A percentile compares a stretch with the other conserved stretches of the same genome.
phyloP scores from a whole-genome alignment of 2,329 filamentous ascomycete species.

The Plectosphaerella cucumerina region DNA sequence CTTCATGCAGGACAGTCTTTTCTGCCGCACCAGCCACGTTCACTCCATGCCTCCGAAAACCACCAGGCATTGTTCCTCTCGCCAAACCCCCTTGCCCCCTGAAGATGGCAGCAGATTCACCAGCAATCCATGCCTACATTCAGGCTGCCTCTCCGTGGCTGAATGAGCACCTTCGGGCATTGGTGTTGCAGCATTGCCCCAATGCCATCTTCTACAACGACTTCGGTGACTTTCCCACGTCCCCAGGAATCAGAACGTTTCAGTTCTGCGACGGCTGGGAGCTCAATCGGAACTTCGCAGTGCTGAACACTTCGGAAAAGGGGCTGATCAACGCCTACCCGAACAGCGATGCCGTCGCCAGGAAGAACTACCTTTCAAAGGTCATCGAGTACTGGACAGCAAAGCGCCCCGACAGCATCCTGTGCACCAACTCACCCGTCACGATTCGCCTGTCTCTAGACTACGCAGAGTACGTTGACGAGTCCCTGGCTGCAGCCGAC shows the following conservation, averaged over 20 bases:
- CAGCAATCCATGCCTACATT: conserved; percentile 20
- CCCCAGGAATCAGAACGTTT: conserved; percentile 16
- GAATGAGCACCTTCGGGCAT: conserved; percentile 23
- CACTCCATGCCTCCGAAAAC: too few relatives aligned
- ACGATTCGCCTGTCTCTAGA: conserved; percentile 30
- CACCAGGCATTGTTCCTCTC: too few relatives aligned
- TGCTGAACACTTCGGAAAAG: conserved; percentile 20
- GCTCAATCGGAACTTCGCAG: conserved; percentile 26
- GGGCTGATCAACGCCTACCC: conserved; percentile 33
- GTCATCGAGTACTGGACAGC: conserved; percentile 31
- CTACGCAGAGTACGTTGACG: conserved; percentile 33
- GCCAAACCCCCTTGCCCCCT: conserved; percentile 20
- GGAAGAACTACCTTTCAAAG: conserved; percentile 29
- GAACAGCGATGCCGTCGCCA: conserved; percentile 31
- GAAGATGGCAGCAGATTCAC: background rate
- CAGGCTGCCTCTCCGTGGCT: conserved; percentile 23
- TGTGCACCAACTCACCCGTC: conserved; percentile 23
- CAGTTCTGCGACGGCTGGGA: conserved; percentile 30
- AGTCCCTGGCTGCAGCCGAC: conserved; percentile 29
- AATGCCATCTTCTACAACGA: conserved; percentile 22
- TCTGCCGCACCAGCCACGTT: too few relatives aligned
- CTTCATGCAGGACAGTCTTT: too few relatives aligned
- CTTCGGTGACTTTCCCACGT: conserved; percentile 19
- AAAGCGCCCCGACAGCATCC: conserved; percentile 25
- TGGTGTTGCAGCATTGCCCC: conserved; percentile 21